Conservation (phyloP, 1,139 yeast genomes). For the Geotrichum fermentans region DNA sequence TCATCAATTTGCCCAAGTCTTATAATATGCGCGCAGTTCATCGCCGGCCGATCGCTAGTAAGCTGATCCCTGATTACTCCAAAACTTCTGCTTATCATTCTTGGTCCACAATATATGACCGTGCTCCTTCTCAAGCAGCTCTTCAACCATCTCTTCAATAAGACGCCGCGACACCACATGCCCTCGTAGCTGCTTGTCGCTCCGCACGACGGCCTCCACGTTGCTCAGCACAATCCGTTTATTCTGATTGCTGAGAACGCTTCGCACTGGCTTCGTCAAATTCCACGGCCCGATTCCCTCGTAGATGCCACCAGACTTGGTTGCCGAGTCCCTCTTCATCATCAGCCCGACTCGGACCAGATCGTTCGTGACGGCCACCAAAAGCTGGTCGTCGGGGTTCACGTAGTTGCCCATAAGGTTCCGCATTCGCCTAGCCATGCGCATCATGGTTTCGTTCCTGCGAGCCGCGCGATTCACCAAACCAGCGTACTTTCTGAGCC, state of each 20-base stretch:
- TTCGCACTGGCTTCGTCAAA: not conserved
- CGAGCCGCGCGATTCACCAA: not conserved
- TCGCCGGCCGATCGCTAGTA: too few relatives aligned
- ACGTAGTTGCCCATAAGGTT: not conserved
- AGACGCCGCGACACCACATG: not conserved
- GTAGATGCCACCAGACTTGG: not conserved
- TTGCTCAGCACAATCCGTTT: not conserved
- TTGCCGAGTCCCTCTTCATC: not conserved
- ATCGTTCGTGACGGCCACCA: not conserved
- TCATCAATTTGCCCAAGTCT: too few relatives aligned
- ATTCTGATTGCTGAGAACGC: not conserved
- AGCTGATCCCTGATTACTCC: not conserved
- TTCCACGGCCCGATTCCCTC: slow-evolving; percentile 8
- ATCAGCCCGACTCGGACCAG: not conserved
- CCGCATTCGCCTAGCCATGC: not conserved
- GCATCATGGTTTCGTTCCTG: not conserved
- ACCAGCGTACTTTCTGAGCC: not conserved
- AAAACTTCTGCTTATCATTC: not conserved
- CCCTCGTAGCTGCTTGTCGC: not conserved
- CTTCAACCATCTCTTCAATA: slow-evolving; percentile 1
- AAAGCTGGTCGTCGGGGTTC: not conserved
- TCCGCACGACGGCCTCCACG: not conserved
- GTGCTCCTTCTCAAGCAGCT: not conserved
- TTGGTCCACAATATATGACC: not conserved
- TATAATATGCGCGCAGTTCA: too few relatives aligned